These are phyloP conservation scores for Saksenaea vasiformis DNA, from an alignment of 371 early-diverging fungal genomes.

Conservation along the genomic window DNA sequence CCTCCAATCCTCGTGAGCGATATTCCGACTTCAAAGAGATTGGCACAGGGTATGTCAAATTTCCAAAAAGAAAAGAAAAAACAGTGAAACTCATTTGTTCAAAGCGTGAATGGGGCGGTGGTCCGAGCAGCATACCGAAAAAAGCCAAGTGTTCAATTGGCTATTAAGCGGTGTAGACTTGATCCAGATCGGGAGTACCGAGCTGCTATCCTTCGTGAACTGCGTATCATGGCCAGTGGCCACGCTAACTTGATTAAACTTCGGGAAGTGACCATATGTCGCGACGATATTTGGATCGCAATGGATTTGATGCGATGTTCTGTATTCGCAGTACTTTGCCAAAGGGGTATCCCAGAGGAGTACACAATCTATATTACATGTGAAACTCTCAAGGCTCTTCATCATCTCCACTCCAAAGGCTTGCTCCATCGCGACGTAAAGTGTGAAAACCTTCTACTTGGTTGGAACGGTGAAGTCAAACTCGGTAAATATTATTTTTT, in stretches of 20 bases:
- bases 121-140: slow-evolving; percentile 37
- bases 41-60: slow-evolving; percentile 37
- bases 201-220: slow-evolving; percentile 44
- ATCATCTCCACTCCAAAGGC: slow-evolving; percentile 43
- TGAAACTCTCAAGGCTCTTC: slow-evolving; percentile 43
- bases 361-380: slow-evolving; percentile 40
- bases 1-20: slow-evolving; percentile 36
- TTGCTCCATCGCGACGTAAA: slow-evolving; percentile 54
- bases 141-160: slow-evolving; percentile 31
- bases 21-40: slow-evolving; percentile 43
- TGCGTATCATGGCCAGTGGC: slow-evolving; percentile 49
- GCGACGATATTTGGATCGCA: slow-evolving; percentile 46
- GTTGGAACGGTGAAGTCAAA: slow-evolving; percentile 52
- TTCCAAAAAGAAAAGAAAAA: background rate
- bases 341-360: slow-evolving; percentile 47
- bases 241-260: slow-evolving; percentile 45
- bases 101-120: slow-evolving; percentile 50
- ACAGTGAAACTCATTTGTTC: background rate
- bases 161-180: slow-evolving; percentile 50
- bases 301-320: slow-evolving; percentile 54
- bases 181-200: slow-evolving; percentile 50
- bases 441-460: slow-evolving; percentile 51
- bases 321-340: slow-evolving; percentile 48
- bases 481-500: slow-evolving; percentile 32
- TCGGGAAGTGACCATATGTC: slow-evolving; percentile 41